These are phyloP conservation scores for Exophiala calicioides DNA, from an alignment of 2,329 filamentous ascomycete genomes.

Conservation along the genomic window DNA sequence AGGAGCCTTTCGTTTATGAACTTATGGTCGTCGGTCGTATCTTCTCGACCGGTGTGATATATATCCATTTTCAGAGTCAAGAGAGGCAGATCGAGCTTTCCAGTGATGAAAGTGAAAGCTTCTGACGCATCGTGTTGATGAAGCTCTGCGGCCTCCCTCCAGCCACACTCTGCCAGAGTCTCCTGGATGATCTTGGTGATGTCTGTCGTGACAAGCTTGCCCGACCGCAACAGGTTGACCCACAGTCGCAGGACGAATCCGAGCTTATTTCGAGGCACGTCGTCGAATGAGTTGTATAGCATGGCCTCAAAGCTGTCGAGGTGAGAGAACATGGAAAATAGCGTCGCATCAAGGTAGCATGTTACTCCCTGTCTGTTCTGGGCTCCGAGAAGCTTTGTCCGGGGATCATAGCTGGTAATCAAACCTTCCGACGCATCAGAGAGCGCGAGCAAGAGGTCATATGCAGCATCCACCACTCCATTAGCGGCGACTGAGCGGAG, in stretches of 20 bases:
- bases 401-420: conserved; percentile 72
- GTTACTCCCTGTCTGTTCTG: conserved; percentile 84
- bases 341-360: conserved; percentile 88
- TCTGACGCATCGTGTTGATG: conserved; percentile 94
- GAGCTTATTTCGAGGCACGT: conserved; percentile 70
- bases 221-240: conserved; percentile 87
- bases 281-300: conserved; percentile 74
- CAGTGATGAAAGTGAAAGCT: conserved; percentile 92
- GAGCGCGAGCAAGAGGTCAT: conserved; percentile 74
- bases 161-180: conserved; percentile 79
- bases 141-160: conserved; percentile 74
- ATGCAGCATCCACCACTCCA: conserved; percentile 71
- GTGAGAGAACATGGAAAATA: conserved; percentile 95
- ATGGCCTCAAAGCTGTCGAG: conserved; percentile 91
- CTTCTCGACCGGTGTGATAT: conserved; percentile 84
- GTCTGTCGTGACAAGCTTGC: conserved; percentile 80
- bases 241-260: conserved; percentile 80
- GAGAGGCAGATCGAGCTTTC: conserved; percentile 80
- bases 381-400: conserved; percentile 74
- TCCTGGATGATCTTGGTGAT: conserved; percentile 85
- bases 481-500: conserved; percentile 64
- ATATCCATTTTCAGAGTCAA: conserved; percentile 92
- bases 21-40: conserved; percentile 85
- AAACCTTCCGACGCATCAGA: conserved; percentile 80
- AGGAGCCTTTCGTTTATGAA: conserved; percentile 88